Evolutionary conservation across 2,329 filamentous ascomycete genomes (phyloP).

Genomic region (Thermothelomyces thermophilus): DNA sequence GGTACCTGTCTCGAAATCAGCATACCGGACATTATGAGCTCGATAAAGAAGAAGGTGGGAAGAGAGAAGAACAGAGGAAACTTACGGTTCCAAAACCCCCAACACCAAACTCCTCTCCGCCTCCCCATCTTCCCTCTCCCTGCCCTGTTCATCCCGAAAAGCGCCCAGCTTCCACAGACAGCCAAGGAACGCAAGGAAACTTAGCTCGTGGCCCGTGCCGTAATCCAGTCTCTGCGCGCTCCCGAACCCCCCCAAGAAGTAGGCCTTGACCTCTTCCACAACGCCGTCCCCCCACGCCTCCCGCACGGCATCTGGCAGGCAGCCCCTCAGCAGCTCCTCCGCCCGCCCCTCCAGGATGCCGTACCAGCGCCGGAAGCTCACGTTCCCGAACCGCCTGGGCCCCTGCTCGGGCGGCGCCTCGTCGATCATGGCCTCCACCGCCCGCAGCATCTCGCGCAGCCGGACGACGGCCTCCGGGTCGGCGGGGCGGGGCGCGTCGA

Average conservation of each 20-base stretch:
- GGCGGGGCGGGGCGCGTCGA: conserved; percentile 30
- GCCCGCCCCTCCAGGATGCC: conserved; percentile 57
- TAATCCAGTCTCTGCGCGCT: conserved; percentile 88
- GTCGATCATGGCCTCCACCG: conserved; percentile 60
- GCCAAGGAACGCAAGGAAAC: conserved; percentile 85
- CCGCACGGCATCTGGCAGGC: conserved; percentile 39
- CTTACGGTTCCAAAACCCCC: conserved; percentile 74
- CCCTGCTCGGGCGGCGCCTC: conserved; percentile 79
- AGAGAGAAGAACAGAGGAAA: conserved; percentile 22
- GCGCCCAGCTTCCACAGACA: conserved; percentile 84
- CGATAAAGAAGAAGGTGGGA: neutral
- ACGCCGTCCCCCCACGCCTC: conserved; percentile 11
- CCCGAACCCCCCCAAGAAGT: conserved; percentile 80
- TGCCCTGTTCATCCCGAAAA: conserved; percentile 44
- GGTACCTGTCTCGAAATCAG: conserved; percentile 49
- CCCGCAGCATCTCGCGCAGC: conserved; percentile 60
- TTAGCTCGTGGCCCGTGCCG: conserved; percentile 91
- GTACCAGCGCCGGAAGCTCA: conserved; percentile 83
- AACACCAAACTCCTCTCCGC: conserved; percentile 75
- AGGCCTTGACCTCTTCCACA: conserved; percentile 63
- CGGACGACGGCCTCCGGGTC: conserved; percentile 53
- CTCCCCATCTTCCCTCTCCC: conserved; percentile 37
- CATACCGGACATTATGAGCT: neutral
- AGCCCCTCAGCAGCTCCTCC: conserved; percentile 48
- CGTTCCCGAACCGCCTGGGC: conserved; percentile 84